Evolutionary conservation across 1,284 basidiomycete genomes (phyloP).

Genomic region (Irpex sp.): DNA sequence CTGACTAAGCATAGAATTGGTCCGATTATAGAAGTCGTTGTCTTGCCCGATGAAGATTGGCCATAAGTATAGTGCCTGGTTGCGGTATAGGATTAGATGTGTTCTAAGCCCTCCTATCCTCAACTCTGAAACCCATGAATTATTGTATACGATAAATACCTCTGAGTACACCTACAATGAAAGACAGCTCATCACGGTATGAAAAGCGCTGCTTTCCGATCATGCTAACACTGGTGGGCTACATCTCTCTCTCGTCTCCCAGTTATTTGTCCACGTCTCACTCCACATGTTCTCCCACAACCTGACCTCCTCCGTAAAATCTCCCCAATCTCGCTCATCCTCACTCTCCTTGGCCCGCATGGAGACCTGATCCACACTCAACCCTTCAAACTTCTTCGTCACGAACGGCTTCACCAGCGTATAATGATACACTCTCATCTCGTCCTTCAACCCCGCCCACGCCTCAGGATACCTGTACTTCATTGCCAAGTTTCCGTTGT

Average conservation of each 20-base stretch:
- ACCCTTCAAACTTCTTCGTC: not conserved
- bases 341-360: not conserved
- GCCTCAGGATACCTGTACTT: conserved; percentile 28
- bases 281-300: not conserved
- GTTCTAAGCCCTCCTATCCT: no score
- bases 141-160: no score
- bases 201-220: no score
- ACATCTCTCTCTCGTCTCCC: not conserved
- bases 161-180: no score
- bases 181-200: no score
- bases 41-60: no score
- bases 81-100: no score
- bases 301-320: not conserved
- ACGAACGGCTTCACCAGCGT: conserved; percentile 23
- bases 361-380: not conserved
- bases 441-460: conserved; percentile 32
- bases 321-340: not conserved
- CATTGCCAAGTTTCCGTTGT: conserved; percentile 45
- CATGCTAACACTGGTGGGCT: no score
- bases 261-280: not conserved
- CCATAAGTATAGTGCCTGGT: no score
- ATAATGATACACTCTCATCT: conserved; percentile 39
- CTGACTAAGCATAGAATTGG: no score
- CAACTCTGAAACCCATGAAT: no score
- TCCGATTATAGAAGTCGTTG: no score